Conservation (phyloP, 257 asterid species). For the Scutellaria barbata region DNA sequence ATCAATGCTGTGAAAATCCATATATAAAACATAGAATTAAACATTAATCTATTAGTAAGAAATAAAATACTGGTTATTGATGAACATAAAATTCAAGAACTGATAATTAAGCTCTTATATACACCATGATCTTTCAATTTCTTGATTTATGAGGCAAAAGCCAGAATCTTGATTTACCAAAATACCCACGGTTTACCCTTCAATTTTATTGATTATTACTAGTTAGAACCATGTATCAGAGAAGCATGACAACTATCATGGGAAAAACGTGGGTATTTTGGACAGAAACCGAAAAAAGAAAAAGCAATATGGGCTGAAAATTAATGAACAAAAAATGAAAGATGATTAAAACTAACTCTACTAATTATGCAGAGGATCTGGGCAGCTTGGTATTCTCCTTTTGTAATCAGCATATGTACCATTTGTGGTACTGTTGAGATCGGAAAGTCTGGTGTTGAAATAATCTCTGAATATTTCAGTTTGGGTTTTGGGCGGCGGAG, state of each 20-base stretch:
- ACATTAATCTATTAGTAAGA: background rate
- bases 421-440: slow-evolving; percentile 36
- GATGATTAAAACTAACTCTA: slow-evolving; percentile 32
- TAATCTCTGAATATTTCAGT: slow-evolving; percentile 56
- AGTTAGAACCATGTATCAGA: background rate
- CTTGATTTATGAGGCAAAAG: slow-evolving; percentile 38
- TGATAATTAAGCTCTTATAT: slow-evolving; percentile 22
- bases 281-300: slow-evolving; percentile 36
- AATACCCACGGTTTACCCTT: slow-evolving; percentile 85
- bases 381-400: slow-evolving; percentile 81
- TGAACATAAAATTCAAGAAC: slow-evolving; percentile 19
- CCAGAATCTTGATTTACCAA: slow-evolving; percentile 55
- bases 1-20: slow-evolving; percentile 28
- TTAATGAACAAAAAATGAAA: background rate
- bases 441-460: slow-evolving; percentile 46
- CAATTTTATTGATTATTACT: background rate
- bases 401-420: slow-evolving; percentile 57
- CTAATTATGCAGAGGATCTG: slow-evolving; percentile 94
- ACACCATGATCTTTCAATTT: slow-evolving; percentile 33
- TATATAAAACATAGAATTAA: background rate
- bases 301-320: background rate
- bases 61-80: background rate
- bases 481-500: slow-evolving; percentile 39
- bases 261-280: slow-evolving; percentile 93
- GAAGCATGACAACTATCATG: slow-evolving; percentile 19